Percentiles rank a stretch among this genome's conserved stretches.
Evolutionary conservation across 164 flowering plant genomes (phyloP).

Genomic region (Paratinospora sagittata): DNA sequence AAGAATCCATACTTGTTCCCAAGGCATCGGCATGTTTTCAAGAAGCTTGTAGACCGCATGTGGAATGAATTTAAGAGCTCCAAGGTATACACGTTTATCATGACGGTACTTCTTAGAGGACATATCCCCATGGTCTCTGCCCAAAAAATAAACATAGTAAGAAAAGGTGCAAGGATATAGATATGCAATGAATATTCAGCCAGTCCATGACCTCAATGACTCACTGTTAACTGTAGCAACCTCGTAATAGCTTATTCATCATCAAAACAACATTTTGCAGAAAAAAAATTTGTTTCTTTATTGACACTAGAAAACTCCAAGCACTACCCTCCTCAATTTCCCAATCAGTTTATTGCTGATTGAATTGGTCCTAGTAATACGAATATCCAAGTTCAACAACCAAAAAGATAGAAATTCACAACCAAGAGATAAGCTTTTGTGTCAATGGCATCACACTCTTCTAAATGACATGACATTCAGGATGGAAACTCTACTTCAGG

Average conservation of each 20-base stretch:
- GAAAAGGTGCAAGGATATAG: not conserved
- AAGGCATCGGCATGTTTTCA: conserved; percentile 99
- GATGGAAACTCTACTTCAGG: too few species aligned
- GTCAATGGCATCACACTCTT: too few species aligned
- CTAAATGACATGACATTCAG: too few species aligned
- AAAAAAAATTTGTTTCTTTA: too few species aligned
- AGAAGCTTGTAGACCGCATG: conserved; percentile 99
- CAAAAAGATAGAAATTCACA: too few species aligned
- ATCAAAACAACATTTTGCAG: too few species aligned
- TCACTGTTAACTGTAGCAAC: too few species aligned
- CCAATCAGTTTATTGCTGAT: not conserved
- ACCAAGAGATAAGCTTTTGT: too few species aligned
- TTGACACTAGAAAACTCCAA: not conserved
- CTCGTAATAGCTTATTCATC: too few species aligned
- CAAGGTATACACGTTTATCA: conserved; percentile 96
- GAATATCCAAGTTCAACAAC: too few species aligned
- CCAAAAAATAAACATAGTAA: not conserved
- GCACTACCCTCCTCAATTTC: too few species aligned
- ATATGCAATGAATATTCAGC: not conserved
- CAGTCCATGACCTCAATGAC: not conserved
- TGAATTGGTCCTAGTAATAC: too few species aligned
- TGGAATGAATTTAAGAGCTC: conserved; percentile 95
- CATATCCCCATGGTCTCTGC: conserved; percentile 99
- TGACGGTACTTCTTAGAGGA: conserved; percentile 93
- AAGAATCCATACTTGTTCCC: conserved; percentile 77